phyloP scores from a whole-genome alignment of 176 grass and related monocot species.

The Phragmites australis region DNA sequence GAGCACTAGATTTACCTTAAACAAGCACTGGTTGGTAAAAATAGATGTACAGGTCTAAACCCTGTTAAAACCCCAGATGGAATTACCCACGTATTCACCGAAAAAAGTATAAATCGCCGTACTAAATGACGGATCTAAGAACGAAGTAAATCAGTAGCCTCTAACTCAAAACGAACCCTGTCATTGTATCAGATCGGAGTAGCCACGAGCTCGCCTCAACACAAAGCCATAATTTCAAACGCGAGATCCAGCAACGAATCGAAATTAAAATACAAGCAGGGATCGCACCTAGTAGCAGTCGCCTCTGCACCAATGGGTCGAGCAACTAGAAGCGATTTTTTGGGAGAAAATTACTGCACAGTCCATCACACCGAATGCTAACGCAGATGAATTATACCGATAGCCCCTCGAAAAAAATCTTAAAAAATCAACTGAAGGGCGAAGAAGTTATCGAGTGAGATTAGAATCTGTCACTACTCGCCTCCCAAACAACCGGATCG shows the following conservation, averaged over 20 bases:
- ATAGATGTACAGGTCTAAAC: conserved; percentile 17
- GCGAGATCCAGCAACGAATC: conserved; percentile 20
- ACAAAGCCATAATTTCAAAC: neutral
- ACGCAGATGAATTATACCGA: neutral
- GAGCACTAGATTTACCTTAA: neutral
- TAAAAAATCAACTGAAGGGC: neutral
- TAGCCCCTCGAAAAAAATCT: neutral
- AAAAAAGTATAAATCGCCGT: neutral
- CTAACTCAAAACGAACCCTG: neutral
- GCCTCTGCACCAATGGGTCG: neutral
- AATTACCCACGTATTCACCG: neutral
- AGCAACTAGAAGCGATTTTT: neutral
- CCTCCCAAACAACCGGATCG: neutral
- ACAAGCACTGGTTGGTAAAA: neutral
- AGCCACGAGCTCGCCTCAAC: neutral
- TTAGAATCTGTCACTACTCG: neutral
- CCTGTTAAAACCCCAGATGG: conserved; percentile 21
- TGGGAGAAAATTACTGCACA: neutral
- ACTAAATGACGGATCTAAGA: conserved; percentile 9
- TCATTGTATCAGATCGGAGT: conserved; percentile 16
- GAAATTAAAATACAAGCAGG: neutral
- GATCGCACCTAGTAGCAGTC: neutral
- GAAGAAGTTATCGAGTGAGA: too few species aligned
- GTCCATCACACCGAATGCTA: neutral
- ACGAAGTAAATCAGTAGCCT: neutral